Conservation (phyloP, 345 rosid genomes). For the Pistacia atlantica region DNA sequence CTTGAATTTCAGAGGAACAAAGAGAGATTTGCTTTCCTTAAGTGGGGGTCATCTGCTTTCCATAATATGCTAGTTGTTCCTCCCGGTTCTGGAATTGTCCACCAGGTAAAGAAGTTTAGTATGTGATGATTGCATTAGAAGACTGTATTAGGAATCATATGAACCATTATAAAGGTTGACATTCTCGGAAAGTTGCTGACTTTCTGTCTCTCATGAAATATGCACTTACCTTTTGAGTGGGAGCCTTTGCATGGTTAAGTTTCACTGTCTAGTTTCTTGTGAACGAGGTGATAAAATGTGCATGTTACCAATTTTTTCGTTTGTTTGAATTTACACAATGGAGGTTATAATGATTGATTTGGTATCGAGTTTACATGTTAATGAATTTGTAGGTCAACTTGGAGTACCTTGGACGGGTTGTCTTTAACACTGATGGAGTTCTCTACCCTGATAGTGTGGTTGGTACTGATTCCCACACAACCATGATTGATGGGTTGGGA, state of each 20-base stretch:
- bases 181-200: not conserved
- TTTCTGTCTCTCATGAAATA: not conserved
- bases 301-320: not conserved
- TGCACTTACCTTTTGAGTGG: not conserved
- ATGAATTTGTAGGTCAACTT: slow-evolving; percentile 68
- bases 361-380: not conserved
- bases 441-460: slow-evolving; percentile 93
- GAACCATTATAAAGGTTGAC: not conserved
- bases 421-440: slow-evolving; percentile 66
- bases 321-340: not conserved
- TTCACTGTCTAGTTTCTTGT: slow-evolving; percentile 1
- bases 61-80: slow-evolving; percentile 76
- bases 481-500: slow-evolving; percentile 93
- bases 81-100: slow-evolving; percentile 79
- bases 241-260: slow-evolving; percentile 10
- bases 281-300: slow-evolving; percentile 6
- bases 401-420: slow-evolving; percentile 88
- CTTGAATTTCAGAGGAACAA: slow-evolving; percentile 71
- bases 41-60: slow-evolving; percentile 73
- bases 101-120: slow-evolving; percentile 52
- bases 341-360: not conserved
- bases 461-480: slow-evolving; percentile 89
- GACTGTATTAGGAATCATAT: not conserved
- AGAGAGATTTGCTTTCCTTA: slow-evolving; percentile 71
- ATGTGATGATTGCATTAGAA: not conserved